These are phyloP conservation scores for Gigaspora rosea DNA, from an alignment of 192 early-diverging fungal species.

Conservation along the genomic window DNA sequence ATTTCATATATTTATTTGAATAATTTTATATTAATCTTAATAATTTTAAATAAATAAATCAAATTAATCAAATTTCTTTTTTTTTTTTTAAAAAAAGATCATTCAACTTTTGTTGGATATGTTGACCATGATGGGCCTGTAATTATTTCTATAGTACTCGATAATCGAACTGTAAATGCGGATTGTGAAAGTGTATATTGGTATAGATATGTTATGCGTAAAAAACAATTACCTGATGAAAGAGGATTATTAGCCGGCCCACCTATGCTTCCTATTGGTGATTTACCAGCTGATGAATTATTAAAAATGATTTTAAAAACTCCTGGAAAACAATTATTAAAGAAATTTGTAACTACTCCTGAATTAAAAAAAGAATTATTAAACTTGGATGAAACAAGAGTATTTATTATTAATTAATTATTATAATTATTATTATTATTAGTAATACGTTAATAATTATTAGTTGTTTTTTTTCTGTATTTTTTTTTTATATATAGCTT, in stretches of 20 bases:
- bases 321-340: conserved; percentile 43
- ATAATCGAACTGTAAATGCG: conserved; percentile 29
- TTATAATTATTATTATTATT: background rate
- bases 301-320: background rate
- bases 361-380: conserved; percentile 66
- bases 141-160: conserved; percentile 54
- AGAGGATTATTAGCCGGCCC: background rate
- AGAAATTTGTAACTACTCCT: conserved; percentile 58
- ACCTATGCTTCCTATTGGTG: background rate
- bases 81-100: conserved; percentile 36
- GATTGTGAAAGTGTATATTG: background rate
- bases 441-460: background rate
- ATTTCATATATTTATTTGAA: background rate
- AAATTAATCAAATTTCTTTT: background rate
- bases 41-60: background rate
- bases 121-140: conserved; percentile 57
- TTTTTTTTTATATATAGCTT: background rate
- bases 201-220: conserved; percentile 15
- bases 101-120: conserved; percentile 44
- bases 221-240: conserved; percentile 5
- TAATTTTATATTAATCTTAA: background rate
- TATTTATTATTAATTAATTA: conserved; percentile 47
- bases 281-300: background rate
- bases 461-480: background rate
- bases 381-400: conserved; percentile 72